These are phyloP conservation scores for Vitis rupestris DNA, from an alignment of 164 flowering plant genomes.

Conservation along the genomic window DNA sequence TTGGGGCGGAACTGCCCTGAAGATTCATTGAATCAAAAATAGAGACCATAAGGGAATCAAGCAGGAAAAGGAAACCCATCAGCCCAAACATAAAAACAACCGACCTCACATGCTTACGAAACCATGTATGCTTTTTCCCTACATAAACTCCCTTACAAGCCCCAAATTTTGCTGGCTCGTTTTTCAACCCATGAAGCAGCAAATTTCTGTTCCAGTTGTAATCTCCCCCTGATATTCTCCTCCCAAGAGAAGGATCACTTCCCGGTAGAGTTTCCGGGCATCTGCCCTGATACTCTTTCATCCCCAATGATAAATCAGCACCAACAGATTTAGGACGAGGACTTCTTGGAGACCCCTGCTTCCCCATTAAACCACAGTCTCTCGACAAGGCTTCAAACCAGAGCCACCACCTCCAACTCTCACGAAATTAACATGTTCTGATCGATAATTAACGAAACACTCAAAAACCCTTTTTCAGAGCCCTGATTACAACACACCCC, in stretches of 20 bases:
- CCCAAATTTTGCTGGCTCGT: constrained; percentile 33
- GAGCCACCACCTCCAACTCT: background rate
- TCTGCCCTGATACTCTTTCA: constrained; percentile 29
- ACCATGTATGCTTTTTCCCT: constrained; percentile 51
- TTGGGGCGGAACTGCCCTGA: constrained; percentile 23
- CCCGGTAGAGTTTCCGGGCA: constrained; percentile 23
- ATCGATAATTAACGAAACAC: background rate
- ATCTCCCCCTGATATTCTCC: constrained; percentile 45
- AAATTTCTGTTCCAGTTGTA: constrained; percentile 34
- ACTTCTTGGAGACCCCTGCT: constrained; percentile 41
- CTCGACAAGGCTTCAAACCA: constrained; percentile 3
- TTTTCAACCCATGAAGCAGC: constrained; percentile 44
- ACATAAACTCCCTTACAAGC: constrained; percentile 34
- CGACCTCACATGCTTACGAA: constrained; percentile 45
- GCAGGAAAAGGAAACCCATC: constrained; percentile 50
- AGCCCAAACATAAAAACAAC: constrained; percentile 44
- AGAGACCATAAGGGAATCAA: constrained; percentile 72
- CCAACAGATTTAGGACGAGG: constrained; percentile 23
- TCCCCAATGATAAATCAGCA: constrained; percentile 22
- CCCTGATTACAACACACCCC: background rate
- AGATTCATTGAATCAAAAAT: constrained; percentile 41
- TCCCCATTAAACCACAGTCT: constrained; percentile 41
- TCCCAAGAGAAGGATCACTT: constrained; percentile 43
- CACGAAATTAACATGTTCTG: background rate
- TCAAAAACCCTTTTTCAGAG: background rate